A percentile compares a stretch with the other conserved stretches of the same genome.
phyloP scores from a whole-genome alignment of 495 filamentous ascomycete genomes.

The Pseudomonodictys pantanalensis region DNA sequence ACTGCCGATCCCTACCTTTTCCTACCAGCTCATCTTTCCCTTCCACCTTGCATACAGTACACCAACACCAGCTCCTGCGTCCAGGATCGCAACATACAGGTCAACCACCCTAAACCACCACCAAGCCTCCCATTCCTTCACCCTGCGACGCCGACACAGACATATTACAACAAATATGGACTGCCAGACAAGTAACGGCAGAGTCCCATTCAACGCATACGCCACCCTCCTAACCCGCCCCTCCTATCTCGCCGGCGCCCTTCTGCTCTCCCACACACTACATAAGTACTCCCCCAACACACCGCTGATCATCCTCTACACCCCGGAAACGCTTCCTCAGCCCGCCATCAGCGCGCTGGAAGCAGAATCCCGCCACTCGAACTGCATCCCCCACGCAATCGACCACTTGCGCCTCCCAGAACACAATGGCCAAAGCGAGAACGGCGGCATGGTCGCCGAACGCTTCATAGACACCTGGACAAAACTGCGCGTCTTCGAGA shows the following conservation, averaged over 20 bases:
- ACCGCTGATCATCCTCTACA: constrained; percentile 51
- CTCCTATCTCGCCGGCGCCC: constrained; percentile 52
- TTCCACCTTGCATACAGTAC: no score
- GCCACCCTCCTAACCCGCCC: constrained; percentile 50
- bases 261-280: constrained; percentile 51
- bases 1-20: no score
- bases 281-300: constrained; percentile 44
- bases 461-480: constrained; percentile 57
- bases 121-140: no score
- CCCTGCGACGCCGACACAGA: no score
- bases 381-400: constrained; percentile 39
- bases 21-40: no score
- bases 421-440: neutral
- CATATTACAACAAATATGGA: no score
- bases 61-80: no score
- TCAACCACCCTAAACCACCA: no score
- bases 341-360: constrained; percentile 39
- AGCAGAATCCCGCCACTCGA: constrained; percentile 38
- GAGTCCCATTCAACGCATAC: constrained; percentile 35
- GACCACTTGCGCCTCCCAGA: constrained; percentile 38
- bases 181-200: no score
- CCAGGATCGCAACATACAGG: no score
- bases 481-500: constrained; percentile 53
- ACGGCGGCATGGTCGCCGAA: constrained; percentile 39
- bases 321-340: constrained; percentile 37